Percentiles rank a stretch among this genome's conserved stretches.
Evolutionary conservation across 805 yeast species (phyloP).

Genomic region (Candida pini): DNA sequence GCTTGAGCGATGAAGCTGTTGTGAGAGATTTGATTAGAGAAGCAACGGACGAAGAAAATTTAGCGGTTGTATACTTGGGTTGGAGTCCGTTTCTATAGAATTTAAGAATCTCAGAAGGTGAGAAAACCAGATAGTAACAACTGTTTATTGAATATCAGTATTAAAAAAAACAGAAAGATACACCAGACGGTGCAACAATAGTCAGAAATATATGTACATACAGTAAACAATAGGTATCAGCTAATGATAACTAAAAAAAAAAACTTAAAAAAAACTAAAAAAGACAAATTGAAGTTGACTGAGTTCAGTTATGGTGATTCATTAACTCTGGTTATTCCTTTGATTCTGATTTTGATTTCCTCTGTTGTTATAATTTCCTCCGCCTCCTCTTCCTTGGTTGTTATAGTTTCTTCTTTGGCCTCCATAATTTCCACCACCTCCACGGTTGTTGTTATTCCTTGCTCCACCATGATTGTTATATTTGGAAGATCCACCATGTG

Average conservation of each 20-base stretch:
- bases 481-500: constrained; percentile 12
- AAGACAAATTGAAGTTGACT: too few relatives aligned
- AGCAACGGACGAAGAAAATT: constrained; percentile 62
- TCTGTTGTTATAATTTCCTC: constrained; percentile 8
- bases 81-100: constrained; percentile 70
- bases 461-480: constrained; percentile 23
- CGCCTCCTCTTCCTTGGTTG: constrained; percentile 11
- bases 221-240: background rate
- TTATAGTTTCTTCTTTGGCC: constrained; percentile 25
- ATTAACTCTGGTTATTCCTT: too few relatives aligned
- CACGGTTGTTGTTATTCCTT: constrained; percentile 16
- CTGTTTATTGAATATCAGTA: too few relatives aligned
- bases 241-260: background rate
- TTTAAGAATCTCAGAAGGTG: background rate
- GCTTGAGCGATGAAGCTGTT: constrained; percentile 75
- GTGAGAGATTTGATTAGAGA: constrained; percentile 76
- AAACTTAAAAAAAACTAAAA: too few relatives aligned
- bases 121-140: background rate
- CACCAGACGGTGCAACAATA: too few relatives aligned
- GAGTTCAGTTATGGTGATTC: too few relatives aligned
- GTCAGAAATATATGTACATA: background rate
- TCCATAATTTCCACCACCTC: constrained; percentile 6
- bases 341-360: constrained; percentile 7
- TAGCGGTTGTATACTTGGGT: constrained; percentile 75
- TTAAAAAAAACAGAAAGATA: background rate